Evolutionary conservation across 352 stramenopile species (phyloP), one percentile per base, ranked within the genome.

Genomic region (Phytophthora sojae): DNA sequence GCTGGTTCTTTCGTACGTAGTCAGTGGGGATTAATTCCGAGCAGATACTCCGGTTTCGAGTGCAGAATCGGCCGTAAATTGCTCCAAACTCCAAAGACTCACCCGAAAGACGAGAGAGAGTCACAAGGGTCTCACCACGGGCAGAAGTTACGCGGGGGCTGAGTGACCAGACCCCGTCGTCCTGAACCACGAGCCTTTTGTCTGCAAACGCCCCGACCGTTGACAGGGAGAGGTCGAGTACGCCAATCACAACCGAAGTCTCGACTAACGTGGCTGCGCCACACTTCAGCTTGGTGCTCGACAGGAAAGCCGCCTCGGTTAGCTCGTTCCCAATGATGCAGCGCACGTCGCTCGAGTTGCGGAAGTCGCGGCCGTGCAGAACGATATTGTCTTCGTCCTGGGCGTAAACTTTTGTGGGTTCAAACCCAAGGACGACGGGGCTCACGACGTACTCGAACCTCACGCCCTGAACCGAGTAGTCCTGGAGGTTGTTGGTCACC

Each of bases 401-500:
- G 23, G 23, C 39, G 11, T 72, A 64, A 0, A 80, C 55, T 29
- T 51, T 26, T 1, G 12, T 55, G 9, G 77, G 77, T 7, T 77
- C 39, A 44, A 91, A 82, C 1, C 42, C 65, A 19, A 85, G 64
- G 12, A 91, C 9, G 1, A 67, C 52, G 2, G 81, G 83, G 4
- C 51, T 71, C 5, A 64, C 56, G 14, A 88, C 57, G 44, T 83
- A 87, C 47, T 89, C 67, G 50, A 88, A 81, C 14, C 61, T 19
- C 11, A 73, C 19, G 17, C 57, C 26, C 19, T 81, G 62, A 17
- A 59, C 19, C 0, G 81, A 87, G 61, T 84, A 91, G 42, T 89
- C 79, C 52, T 87, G 75, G 4, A 88, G 9, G 15, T 91, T 91
- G 69, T 86, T 91, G 0, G 79, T 83, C 23, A 89, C 76, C 26